Base-by-base conservation (phyloP, 345 rosid genomes). In the Gossypium ekmanianum region DNA sequence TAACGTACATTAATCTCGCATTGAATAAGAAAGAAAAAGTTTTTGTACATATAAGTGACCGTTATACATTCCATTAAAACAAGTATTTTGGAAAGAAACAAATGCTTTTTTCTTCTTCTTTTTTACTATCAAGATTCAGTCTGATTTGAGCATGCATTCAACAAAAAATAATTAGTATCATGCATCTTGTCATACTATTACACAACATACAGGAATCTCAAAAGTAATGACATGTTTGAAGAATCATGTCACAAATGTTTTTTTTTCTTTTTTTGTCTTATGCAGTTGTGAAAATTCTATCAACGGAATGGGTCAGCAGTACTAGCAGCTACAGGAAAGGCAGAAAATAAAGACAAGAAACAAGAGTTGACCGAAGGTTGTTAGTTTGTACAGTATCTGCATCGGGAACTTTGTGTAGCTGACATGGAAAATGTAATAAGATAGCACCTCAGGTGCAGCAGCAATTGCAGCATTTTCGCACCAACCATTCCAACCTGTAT, bases 391-490 rank as follows among this genome's bases (percentile, higher is more conserved):
- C 7, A 6, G 45, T 14, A 62, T 29, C 22, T 63, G 12, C 47
- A 39, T 17, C 11, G 47, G 11, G 1, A 34, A 9, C 22, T 39
- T 1, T 39, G 51, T n/a, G 58, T 2, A 16, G 4, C 1, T 68
- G 55, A 7, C 10, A 9, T 47, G 17, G 14, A 48, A 34, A 34
- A 2, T 65, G 7, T n/a, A 52, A 52, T 52, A 52, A 4, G 52
- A 34, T 43, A 43, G 16, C 26, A 10, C 3, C 4, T 54, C 48
- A 34, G 43, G 26, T 34, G 41, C 41, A 51, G 50, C 18, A 11
- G 64, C 79, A 68, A 39, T 13, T 24, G 68, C 75, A 61, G 69
- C 79, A 76, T 71, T 20, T 70, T 16, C 51, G n/a, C 22, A 76
- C 27, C 16, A 76, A 12, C 75, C 74, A 61, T 24, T 48, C 70